Base-by-base conservation (phyloP, 2,329 filamentous ascomycete species). In the Fusarium keratoplasticum region DNA sequence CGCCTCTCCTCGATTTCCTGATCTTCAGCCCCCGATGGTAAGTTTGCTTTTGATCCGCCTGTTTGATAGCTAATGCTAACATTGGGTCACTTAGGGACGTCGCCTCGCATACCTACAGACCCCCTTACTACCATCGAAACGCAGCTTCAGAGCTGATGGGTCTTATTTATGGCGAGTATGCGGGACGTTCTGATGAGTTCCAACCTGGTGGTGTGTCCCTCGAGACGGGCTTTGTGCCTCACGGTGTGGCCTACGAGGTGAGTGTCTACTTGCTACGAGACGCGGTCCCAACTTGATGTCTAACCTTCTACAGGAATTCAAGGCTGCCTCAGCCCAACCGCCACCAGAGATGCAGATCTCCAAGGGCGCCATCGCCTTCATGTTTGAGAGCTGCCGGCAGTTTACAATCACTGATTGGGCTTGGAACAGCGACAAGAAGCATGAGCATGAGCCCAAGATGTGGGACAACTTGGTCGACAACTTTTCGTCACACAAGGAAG, bases 61-160 rank as follows among this genome's bases (percentile, higher is more conserved):
- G 10, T 20, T 6, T 42, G 10, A 22, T 1, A 22, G 40, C 4
- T 14, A 0, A 44, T 25, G 7, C 42, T 44, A 25, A 44, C 42
- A 16, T 9, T 13, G 9, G 7, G 13, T 1, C 42, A 6, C 42
- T 10, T 3, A 44, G 42, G 91, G 86, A 91, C 16, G 89, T 92
- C 1, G 87, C 88, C 0, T 87, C 88, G 55, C 86, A 87, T 67
- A 92, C 91, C 0, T 92, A 91, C 82, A 86, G 90, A 0, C 89
- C 89, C 1, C 91, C 91, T 0, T 93, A 91, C 81, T 93, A 92
- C 79, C 91, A 92, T 78, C 85, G 89, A 54, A 91, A 90, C 78
- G 86, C 85, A 42, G 88, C 88, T 33, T 86, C 87, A 0, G 89
- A 91, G 75, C 83, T 90, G 65, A 89, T 89, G 87, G 88, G 88